These are phyloP conservation scores for Thinopyrum elongatum DNA, from an alignment of 176 grass and related monocot genomes.

Conservation along the genomic window DNA sequence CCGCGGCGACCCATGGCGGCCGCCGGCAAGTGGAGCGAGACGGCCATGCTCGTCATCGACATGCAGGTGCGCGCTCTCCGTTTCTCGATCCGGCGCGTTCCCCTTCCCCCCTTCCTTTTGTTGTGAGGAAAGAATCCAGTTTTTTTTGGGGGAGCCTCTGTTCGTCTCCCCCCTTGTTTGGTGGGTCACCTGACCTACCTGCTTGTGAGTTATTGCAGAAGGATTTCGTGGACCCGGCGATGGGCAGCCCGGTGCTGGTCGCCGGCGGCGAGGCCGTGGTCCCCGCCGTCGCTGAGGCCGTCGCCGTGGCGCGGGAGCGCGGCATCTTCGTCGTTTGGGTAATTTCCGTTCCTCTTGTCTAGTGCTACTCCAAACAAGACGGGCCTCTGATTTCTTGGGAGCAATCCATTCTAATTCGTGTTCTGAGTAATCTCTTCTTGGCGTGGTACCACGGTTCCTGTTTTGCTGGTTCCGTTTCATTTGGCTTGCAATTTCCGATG, in stretches of 20 bases:
- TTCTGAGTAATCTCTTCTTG: neutral
- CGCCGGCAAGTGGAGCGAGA: slow-evolving; percentile 43
- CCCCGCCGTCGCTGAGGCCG: slow-evolving; percentile 47
- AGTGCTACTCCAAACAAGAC: neutral
- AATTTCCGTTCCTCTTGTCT: neutral
- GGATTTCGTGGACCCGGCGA: slow-evolving; percentile 63
- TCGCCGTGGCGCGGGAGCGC: slow-evolving; percentile 52
- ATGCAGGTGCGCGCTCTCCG: slow-evolving; percentile 43
- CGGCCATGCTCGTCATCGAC: slow-evolving; percentile 75
- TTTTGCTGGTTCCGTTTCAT: neutral
- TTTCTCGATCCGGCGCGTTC: neutral
- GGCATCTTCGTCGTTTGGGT: slow-evolving; percentile 73
- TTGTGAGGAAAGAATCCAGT: neutral
- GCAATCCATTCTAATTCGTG: slow-evolving; percentile 9
- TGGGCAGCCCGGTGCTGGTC: slow-evolving; percentile 49
- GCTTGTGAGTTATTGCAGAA: slow-evolving; percentile 29
- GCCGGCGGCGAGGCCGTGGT: slow-evolving; percentile 37
- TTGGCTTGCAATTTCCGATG: neutral
- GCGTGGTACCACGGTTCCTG: neutral
- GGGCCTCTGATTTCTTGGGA: slow-evolving; percentile 1
- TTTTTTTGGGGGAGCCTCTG: neutral
- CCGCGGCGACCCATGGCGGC: slow-evolving; percentile 24
- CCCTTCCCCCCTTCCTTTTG: neutral
- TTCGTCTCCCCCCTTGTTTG: neutral
- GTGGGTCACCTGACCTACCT: neutral